These are phyloP conservation scores for Entelexis sorbosivorans DNA, from an alignment of 1,139 yeast genomes.

Conservation along the genomic window DNA sequence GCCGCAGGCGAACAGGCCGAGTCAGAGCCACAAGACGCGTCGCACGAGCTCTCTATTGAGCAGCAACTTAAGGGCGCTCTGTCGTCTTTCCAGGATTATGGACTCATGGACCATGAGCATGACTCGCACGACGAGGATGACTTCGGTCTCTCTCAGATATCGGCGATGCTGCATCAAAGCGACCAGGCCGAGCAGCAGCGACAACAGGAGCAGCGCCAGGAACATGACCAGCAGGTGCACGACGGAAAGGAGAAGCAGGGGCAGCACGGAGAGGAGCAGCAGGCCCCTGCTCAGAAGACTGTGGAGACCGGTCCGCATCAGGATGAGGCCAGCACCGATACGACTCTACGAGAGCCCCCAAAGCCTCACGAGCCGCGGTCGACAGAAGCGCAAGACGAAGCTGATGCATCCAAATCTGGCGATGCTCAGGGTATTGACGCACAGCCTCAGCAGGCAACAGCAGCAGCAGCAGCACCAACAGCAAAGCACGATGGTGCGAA, in stretches of 20 bases:
- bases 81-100: conserved; percentile 20
- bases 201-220: not conserved
- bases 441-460: not conserved
- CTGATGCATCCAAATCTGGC: not conserved
- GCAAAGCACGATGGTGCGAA: not conserved
- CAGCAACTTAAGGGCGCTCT: conserved; percentile 24
- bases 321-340: not conserved
- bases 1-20: not conserved
- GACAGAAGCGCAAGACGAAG: not conserved
- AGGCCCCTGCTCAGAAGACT: not conserved
- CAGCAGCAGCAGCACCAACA: too few species aligned
- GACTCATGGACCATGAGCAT: conserved; percentile 6
- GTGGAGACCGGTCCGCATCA: not conserved
- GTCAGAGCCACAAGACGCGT: not conserved
- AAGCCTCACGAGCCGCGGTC: not conserved
- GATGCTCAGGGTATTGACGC: not conserved
- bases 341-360: not conserved
- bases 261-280: not conserved
- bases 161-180: not conserved
- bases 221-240: too few species aligned
- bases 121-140: conserved; percentile 2
- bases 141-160: not conserved
- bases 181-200: not conserved
- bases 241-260: too few species aligned
- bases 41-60: conserved; percentile 20